Evolutionary conservation across 2,329 filamentous ascomycete genomes (phyloP).

Genomic region (Teratosphaeria pseudoeucalypti): DNA sequence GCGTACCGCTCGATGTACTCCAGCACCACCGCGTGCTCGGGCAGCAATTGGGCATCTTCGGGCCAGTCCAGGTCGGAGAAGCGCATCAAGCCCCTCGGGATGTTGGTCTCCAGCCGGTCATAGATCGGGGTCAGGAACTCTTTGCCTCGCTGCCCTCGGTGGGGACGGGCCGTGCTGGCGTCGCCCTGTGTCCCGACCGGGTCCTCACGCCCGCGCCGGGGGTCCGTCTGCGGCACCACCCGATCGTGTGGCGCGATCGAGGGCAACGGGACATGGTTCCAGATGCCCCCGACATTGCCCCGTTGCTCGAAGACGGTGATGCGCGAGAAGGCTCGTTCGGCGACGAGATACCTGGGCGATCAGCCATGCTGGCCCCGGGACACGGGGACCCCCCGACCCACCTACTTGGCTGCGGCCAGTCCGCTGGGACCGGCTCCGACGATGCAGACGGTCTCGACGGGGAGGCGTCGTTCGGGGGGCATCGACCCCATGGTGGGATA

Average conservation of each 20-base stretch:
- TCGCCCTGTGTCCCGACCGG: conserved; percentile 41
- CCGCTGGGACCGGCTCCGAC: conserved; percentile 77
- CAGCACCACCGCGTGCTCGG: conserved; percentile 58
- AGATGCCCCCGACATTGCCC: conserved; percentile 65
- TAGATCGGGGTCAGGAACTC: conserved; percentile 77
- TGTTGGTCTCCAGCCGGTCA: conserved; percentile 73
- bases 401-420: conserved; percentile 61
- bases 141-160: conserved; percentile 10
- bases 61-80: conserved; percentile 54
- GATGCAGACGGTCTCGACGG: conserved; percentile 56
- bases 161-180: conserved; percentile 2
- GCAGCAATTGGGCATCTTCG: conserved; percentile 58
- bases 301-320: conserved; percentile 80
- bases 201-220: conserved; percentile 49
- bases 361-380: neutral
- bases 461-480: conserved; percentile 23
- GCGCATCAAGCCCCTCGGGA: conserved; percentile 69
- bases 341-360: conserved; percentile 52
- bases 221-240: conserved; percentile 57
- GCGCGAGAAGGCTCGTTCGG: conserved; percentile 57
- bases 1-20: conserved; percentile 66
- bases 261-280: conserved; percentile 59
- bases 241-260: conserved; percentile 35
- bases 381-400: neutral
- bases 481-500: conserved; percentile 24